These are phyloP conservation scores for Gossypium gossypioides DNA, from an alignment of 441 rosid species.

Conservation along the genomic window DNA sequence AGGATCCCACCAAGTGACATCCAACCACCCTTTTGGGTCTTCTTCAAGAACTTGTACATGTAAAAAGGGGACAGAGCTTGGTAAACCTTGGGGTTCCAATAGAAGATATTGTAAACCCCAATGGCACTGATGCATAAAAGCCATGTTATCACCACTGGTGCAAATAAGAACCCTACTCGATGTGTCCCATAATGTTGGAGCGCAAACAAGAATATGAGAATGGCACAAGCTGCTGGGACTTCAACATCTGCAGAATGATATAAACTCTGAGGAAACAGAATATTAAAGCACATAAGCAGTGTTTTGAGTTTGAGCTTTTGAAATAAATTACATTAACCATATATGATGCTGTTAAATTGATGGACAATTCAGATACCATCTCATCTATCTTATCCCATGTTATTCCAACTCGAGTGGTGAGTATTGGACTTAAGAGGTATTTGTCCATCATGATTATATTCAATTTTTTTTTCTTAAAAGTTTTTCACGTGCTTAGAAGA, in stretches of 20 bases:
- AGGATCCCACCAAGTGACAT: conserved; percentile 80
- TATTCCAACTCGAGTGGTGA: not conserved
- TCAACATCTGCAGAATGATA: conserved; percentile 53
- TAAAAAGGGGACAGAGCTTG: conserved; percentile 72
- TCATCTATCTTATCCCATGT: not conserved
- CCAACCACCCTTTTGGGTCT: conserved; percentile 67
- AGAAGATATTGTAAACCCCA: conserved; percentile 59
- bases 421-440: not conserved
- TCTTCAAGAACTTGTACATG: conserved; percentile 67
- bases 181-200: conserved; percentile 77
- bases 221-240: conserved; percentile 59
- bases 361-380: not conserved
- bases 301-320: not conserved
- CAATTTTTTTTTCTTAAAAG: not conserved
- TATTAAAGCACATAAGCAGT: conserved; percentile 4
- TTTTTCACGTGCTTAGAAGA: not conserved
- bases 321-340: not conserved
- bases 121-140: conserved; percentile 67
- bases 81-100: conserved; percentile 64
- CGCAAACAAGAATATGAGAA: conserved; percentile 49
- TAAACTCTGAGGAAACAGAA: conserved; percentile 11
- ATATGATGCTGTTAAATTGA: not conserved
- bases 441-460: not conserved
- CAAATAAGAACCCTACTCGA: conserved; percentile 64
- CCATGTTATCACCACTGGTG: conserved; percentile 63